These are phyloP conservation scores for Leccinum griseonigrum DNA, from an alignment of 1,284 basidiomycete genomes.

Conservation along the genomic window DNA sequence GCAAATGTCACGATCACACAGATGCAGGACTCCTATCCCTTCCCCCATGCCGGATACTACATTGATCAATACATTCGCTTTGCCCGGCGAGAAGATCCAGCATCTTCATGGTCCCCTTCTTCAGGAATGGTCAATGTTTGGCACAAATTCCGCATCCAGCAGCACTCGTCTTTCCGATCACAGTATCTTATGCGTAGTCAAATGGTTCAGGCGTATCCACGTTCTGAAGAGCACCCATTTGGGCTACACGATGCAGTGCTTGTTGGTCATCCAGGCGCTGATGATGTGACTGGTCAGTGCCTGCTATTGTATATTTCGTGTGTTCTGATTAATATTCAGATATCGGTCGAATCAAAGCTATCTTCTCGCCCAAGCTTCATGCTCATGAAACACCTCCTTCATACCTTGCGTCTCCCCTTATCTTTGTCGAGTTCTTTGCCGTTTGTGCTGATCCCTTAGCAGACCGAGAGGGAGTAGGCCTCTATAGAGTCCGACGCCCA, in stretches of 20 bases:
- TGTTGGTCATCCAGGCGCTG: neutral
- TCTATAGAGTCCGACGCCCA: neutral
- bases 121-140: neutral
- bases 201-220: conserved; percentile 1
- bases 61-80: neutral
- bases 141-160: no score
- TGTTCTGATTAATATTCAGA: neutral
- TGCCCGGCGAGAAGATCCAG: neutral
- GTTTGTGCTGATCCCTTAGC: neutral
- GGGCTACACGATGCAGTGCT: neutral
- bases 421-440: conserved; percentile 3
- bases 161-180: neutral
- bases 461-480: neutral
- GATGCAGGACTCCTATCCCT: neutral
- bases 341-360: neutral
- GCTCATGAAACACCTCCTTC: neutral
- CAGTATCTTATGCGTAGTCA: neutral
- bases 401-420: neutral
- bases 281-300: neutral
- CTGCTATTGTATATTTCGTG: neutral
- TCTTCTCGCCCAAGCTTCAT: neutral
- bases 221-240: neutral
- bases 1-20: neutral
- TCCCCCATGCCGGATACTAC: neutral
- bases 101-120: neutral